Evolutionary conservation across 2,329 filamentous ascomycete genomes (phyloP).

Genomic region (Colletotrichum sp.): DNA sequence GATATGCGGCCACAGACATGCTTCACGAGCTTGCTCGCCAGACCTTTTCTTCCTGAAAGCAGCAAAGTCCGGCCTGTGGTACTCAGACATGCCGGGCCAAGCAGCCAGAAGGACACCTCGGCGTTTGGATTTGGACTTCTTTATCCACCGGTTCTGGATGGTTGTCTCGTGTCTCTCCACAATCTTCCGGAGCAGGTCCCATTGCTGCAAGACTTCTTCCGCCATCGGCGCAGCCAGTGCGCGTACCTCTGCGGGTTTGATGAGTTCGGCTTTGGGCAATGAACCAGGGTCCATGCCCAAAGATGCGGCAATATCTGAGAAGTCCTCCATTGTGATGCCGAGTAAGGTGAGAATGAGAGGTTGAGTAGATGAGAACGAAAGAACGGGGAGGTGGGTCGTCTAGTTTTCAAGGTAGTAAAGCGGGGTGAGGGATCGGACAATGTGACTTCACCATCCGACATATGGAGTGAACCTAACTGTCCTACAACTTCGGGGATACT

Average conservation of each 20-base stretch:
- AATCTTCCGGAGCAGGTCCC: slow-evolving; percentile 42
- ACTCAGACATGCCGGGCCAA: slow-evolving; percentile 54
- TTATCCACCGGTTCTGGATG: slow-evolving; percentile 59
- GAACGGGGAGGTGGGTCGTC: background rate
- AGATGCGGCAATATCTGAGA: background rate
- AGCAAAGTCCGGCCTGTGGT: slow-evolving; percentile 58
- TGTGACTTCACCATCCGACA: background rate
- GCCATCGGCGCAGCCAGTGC: background rate
- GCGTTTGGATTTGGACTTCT: slow-evolving; percentile 53
- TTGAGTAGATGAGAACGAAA: background rate
- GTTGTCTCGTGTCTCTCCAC: slow-evolving; percentile 54
- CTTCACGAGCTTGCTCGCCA: slow-evolving; percentile 23
- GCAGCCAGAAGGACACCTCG: slow-evolving; percentile 48
- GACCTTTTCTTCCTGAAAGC: slow-evolving; percentile 24
- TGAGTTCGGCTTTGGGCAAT: background rate
- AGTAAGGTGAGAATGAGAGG: background rate
- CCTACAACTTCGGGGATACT: background rate
- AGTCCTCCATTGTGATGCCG: background rate
- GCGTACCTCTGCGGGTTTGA: background rate
- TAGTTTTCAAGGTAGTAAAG: background rate
- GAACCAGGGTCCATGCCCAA: background rate
- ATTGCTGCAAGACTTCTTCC: slow-evolving; percentile 37
- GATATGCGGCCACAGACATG: slow-evolving; percentile 58
- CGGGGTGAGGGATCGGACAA: background rate
- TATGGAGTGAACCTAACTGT: background rate